Conservation (phyloP, 2,329 filamentous ascomycete species). For the Paradendryphiella salina region DNA sequence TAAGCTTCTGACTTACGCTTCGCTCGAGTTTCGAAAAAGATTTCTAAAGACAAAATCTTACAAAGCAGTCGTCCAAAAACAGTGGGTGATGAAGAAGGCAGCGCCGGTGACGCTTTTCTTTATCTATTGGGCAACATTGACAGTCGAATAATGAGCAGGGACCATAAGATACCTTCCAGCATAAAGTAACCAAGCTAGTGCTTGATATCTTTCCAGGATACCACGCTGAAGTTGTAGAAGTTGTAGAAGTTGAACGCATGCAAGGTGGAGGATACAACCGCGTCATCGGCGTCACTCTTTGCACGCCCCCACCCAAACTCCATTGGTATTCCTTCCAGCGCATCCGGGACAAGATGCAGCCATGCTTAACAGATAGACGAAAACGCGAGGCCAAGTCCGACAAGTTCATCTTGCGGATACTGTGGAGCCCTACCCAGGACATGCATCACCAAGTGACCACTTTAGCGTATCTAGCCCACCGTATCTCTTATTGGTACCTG, state of each 20-base stretch:
- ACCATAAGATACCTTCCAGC: background rate
- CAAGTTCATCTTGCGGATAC: background rate
- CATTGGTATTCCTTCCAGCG: background rate
- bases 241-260: background rate
- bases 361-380: no score
- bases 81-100: no score
- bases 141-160: no score
- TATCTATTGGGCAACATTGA: no score
- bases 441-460: background rate
- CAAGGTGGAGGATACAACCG: background rate
- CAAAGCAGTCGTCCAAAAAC: no score
- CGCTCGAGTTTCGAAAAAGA: no score
- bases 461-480: background rate
- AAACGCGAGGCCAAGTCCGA: background rate
- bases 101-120: no score
- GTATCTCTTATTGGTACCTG: background rate
- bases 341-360: background rate
- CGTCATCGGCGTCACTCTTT: background rate
- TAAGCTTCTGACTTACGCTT: no score
- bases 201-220: slow-evolving; percentile 1
- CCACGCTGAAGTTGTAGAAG: background rate
- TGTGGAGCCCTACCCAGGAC: background rate
- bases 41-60: no score
- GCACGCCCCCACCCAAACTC: background rate
- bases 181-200: background rate